These are phyloP conservation scores for Phylloporus sp. DNA, from an alignment of 1,284 basidiomycete species.

Conservation along the genomic window DNA sequence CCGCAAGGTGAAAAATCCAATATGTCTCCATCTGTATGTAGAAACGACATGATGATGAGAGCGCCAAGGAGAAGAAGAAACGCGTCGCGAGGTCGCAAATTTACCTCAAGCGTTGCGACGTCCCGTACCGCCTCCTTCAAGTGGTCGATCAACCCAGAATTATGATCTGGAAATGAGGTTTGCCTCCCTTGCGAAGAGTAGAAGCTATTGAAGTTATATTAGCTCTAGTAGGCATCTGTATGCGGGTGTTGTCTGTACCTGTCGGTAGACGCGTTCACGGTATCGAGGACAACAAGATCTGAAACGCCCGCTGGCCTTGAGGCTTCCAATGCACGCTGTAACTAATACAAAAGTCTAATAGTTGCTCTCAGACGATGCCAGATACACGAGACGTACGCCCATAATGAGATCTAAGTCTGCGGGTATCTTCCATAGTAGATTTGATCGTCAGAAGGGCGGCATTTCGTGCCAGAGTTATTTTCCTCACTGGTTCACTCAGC, in stretches of 20 bases:
- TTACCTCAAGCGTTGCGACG: constrained; percentile 71
- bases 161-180: constrained; percentile 80
- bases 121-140: constrained; percentile 53
- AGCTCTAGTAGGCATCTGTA: constrained; percentile 5
- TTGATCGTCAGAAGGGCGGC: constrained; percentile 6
- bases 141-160: constrained; percentile 64
- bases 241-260: constrained; percentile 48
- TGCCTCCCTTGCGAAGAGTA: constrained; percentile 85
- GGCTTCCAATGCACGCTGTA: constrained; percentile 49
- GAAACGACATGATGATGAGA: constrained; percentile 3
- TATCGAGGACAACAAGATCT: constrained; percentile 48
- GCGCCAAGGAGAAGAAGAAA: neutral
- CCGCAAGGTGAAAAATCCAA: constrained; percentile 75
- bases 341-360: constrained; percentile 39
- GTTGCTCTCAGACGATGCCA: neutral
- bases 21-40: constrained; percentile 77
- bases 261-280: constrained; percentile 76
- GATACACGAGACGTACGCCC: constrained; percentile 42
- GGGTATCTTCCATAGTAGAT: constrained; percentile 44
- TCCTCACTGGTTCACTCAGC: constrained; percentile 69
- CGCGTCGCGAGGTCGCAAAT: constrained; percentile 16
- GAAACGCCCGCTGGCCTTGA: constrained; percentile 47
- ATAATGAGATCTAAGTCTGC: constrained; percentile 59
- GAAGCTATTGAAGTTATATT: constrained; percentile 52
- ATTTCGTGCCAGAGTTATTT: neutral